Conservation (phyloP, 306 rosid genomes). For the Citrullus amarus region DNA sequence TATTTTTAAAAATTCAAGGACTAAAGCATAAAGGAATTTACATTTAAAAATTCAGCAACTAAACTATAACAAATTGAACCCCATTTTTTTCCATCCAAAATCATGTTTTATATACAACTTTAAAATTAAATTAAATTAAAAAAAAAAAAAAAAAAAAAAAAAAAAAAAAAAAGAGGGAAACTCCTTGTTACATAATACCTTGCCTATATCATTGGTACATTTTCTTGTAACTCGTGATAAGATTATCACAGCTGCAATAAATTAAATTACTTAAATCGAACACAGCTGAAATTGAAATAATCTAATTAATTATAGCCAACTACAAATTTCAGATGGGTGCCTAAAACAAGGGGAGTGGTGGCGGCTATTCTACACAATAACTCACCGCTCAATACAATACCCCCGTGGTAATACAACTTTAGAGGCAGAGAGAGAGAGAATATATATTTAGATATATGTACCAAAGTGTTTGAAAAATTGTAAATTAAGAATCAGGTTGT, state of each 20-base stretch:
- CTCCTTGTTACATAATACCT: background rate
- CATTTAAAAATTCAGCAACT: background rate
- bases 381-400: slow-evolving; percentile 64
- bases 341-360: slow-evolving; percentile 21
- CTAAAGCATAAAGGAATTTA: no score
- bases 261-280: background rate
- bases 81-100: background rate
- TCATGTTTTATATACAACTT: background rate
- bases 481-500: slow-evolving; percentile 51
- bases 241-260: background rate
- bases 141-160: no score
- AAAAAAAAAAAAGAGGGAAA: no score
- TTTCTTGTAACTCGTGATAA: background rate
- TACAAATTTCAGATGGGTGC: slow-evolving; percentile 6
- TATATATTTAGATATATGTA: slow-evolving; percentile 16
- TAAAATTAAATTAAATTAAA: no score
- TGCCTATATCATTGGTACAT: background rate
- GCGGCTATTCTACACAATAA: slow-evolving; percentile 62
- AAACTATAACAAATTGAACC: background rate
- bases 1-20: no score
- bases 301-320: slow-evolving; percentile 1
- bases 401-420: slow-evolving; percentile 26
- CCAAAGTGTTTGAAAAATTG: slow-evolving; percentile 5
- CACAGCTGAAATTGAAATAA: background rate
- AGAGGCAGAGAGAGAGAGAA: background rate